A percentile compares a stretch with the other conserved stretches of the same genome.
These are phyloP conservation scores for Colletotrichum kahawae DNA, from an alignment of 2,329 filamentous ascomycete species.

Conservation along the genomic window DNA sequence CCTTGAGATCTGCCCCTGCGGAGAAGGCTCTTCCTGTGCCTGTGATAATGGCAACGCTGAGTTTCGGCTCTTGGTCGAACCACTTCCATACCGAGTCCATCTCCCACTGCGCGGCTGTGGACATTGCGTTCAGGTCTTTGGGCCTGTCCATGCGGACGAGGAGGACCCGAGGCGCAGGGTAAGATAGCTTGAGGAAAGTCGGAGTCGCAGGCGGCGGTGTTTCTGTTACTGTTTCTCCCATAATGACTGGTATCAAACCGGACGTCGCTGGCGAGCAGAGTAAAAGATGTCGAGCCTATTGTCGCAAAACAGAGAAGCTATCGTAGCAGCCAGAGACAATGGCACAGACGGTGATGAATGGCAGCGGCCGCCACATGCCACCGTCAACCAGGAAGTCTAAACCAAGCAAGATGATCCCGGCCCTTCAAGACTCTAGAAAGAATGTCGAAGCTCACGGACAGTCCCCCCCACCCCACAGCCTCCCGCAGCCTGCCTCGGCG, in stretches of 20 bases:
- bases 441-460: neutral
- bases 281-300: neutral
- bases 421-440: neutral
- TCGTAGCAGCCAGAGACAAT: neutral
- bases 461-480: neutral
- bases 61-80: constrained; percentile 55
- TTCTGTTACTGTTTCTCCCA: constrained; percentile 27
- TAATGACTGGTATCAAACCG: neutral
- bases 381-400: neutral
- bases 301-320: neutral
- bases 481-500: neutral
- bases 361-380: neutral
- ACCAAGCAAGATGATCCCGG: neutral
- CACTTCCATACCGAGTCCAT: constrained; percentile 56
- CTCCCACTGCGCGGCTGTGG: constrained; percentile 42
- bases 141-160: constrained; percentile 45
- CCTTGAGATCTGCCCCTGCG: constrained; percentile 60
- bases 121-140: constrained; percentile 44
- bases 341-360: neutral
- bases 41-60: constrained; percentile 54
- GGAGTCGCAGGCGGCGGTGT: constrained; percentile 36
- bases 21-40: constrained; percentile 60
- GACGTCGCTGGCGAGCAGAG: neutral
- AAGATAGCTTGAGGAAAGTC: constrained; percentile 38
- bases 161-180: constrained; percentile 43